Conservation (phyloP, 208 protist species). For the Trichomonas gallinae region DNA sequence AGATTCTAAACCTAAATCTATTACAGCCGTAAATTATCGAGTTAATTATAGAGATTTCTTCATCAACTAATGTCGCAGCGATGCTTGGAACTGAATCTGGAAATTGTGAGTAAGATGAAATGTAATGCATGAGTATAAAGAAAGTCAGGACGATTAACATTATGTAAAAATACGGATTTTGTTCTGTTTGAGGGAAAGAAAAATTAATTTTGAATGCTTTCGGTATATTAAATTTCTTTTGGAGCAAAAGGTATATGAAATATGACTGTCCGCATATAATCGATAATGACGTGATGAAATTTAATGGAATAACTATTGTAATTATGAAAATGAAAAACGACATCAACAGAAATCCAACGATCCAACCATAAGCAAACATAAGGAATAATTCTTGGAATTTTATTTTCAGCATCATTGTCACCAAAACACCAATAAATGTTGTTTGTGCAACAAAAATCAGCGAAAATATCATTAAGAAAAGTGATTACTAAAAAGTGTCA, state of each 20-base stretch:
- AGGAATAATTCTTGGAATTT: neutral
- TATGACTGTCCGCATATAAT: neutral
- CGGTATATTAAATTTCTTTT: neutral
- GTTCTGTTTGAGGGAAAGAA: neutral
- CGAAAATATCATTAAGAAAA: neutral
- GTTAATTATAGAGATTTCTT: neutral
- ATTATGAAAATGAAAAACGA: neutral
- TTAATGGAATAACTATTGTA: neutral
- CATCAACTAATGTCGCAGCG: neutral
- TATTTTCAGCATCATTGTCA: neutral
- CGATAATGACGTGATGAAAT: neutral
- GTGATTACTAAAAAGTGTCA: no score
- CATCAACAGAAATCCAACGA: neutral
- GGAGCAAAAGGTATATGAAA: neutral
- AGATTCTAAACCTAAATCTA: neutral
- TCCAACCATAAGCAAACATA: neutral
- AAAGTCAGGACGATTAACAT: neutral
- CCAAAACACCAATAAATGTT: neutral
- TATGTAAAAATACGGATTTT: neutral
- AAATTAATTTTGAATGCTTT: neutral
- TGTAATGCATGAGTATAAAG: neutral
- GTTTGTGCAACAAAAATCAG: neutral
- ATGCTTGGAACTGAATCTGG: neutral
- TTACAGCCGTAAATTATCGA: neutral
- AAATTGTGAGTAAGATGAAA: neutral